Percentiles rank a stretch among this genome's conserved stretches.
phyloP scores from a whole-genome alignment of 257 asterid species.

The Scutellaria baicalensis region DNA sequence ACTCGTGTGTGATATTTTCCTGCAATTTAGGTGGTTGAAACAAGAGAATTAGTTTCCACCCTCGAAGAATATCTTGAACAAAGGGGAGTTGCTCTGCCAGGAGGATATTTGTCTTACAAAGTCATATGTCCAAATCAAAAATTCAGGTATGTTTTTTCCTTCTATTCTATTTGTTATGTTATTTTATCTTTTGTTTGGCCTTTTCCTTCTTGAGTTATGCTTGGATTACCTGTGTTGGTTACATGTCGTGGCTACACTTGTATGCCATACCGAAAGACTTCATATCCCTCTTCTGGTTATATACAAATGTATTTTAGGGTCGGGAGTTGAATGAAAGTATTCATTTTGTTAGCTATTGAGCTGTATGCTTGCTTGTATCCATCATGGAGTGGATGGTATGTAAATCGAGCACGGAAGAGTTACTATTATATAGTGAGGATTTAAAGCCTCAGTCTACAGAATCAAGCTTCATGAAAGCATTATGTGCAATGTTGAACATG shows the following conservation, averaged over 20 bases:
- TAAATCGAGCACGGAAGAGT: background rate
- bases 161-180: background rate
- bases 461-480: background rate
- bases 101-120: constrained; percentile 68
- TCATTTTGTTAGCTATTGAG: background rate
- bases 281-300: background rate
- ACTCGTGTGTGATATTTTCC: background rate
- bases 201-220: too few species aligned
- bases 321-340: background rate
- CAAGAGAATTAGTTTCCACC: constrained; percentile 49
- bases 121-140: constrained; percentile 76
- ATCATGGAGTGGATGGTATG: background rate
- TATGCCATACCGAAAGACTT: background rate
- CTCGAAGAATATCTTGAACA: constrained; percentile 84
- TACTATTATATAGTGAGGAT: background rate
- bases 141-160: constrained; percentile 47
- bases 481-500: background rate
- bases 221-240: background rate
- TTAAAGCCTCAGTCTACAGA: background rate
- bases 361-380: background rate
- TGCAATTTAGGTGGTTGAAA: constrained; percentile 57
- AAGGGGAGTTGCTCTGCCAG: constrained; percentile 81
- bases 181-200: background rate
- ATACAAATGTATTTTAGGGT: background rate
- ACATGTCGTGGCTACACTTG: background rate